A percentile compares a stretch with the other conserved stretches of the same genome.
Evolutionary conservation across 495 filamentous ascomycete species (phyloP).

Genomic region (Aspergillus hancockii): DNA sequence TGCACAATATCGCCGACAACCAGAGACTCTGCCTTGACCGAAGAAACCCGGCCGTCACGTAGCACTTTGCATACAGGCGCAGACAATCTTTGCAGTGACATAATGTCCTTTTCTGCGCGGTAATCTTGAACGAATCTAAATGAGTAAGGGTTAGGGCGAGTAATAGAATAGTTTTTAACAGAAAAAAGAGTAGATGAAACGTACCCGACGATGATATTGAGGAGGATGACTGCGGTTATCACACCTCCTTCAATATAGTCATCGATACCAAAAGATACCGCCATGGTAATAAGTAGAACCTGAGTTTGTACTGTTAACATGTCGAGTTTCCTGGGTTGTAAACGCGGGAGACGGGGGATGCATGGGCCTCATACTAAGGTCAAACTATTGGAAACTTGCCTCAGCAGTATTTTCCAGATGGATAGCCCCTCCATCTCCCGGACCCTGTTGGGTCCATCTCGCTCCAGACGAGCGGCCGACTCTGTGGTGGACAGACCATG

Average conservation of each 20-base stretch:
- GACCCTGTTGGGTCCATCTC: slow-evolving; percentile 62
- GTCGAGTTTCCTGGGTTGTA: slow-evolving; percentile 12
- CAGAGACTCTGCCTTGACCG: slow-evolving; percentile 69
- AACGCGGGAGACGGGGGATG: not conserved
- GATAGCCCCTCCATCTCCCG: slow-evolving; percentile 57
- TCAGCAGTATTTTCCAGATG: slow-evolving; percentile 56
- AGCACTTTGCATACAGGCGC: slow-evolving; percentile 78
- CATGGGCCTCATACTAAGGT: slow-evolving; percentile 46
- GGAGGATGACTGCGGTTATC: slow-evolving; percentile 73
- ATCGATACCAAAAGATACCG: slow-evolving; percentile 72
- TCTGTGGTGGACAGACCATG: slow-evolving; percentile 59
- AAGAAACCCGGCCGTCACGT: slow-evolving; percentile 65
- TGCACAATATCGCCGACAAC: slow-evolving; percentile 82
- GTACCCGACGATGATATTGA: slow-evolving; percentile 74
- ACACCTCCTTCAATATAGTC: slow-evolving; percentile 86
- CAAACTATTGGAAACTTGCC: slow-evolving; percentile 66
- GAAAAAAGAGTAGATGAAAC: slow-evolving; percentile 8
- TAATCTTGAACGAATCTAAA: slow-evolving; percentile 75
- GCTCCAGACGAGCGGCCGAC: slow-evolving; percentile 52
- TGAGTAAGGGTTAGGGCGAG: not conserved
- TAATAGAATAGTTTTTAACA: not conserved
- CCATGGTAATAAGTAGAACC: slow-evolving; percentile 85
- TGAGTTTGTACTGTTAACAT: slow-evolving; percentile 28
- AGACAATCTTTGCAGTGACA: slow-evolving; percentile 73
- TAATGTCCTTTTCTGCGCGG: slow-evolving; percentile 83